Conservation (phyloP, 106 monocot species). For the Dendrobium catenatum region DNA sequence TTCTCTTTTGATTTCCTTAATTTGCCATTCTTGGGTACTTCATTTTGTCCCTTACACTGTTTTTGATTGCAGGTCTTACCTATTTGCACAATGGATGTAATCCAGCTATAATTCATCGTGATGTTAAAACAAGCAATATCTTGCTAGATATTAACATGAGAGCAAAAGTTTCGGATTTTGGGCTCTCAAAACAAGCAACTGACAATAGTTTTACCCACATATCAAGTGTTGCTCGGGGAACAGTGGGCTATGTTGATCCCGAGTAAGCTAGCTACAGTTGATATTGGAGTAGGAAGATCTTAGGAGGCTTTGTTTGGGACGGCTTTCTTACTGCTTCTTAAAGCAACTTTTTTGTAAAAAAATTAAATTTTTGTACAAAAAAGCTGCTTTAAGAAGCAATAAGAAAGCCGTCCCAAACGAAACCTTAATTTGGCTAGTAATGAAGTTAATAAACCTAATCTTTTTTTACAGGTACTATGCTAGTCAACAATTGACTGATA, state of each 20-base stretch:
- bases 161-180: conserved; percentile 60
- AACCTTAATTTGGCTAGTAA: neutral
- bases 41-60: neutral
- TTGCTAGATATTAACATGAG: conserved; percentile 48
- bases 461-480: conserved; percentile 34
- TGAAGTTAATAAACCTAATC: neutral
- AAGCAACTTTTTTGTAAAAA: no score
- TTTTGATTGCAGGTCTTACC: conserved; percentile 24
- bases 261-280: conserved; percentile 29
- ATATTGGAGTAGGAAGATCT: neutral
- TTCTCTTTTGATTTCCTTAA: neutral
- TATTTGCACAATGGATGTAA: conserved; percentile 54
- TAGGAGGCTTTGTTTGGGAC: no score
- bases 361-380: no score
- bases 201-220: conserved; percentile 30
- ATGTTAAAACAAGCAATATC: conserved; percentile 56
- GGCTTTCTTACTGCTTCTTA: no score
- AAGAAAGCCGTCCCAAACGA: no score
- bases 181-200: conserved; percentile 34
- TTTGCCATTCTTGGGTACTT: neutral
- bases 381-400: no score
- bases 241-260: conserved; percentile 54
- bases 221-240: conserved; percentile 50
- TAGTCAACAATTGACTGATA: conserved; percentile 36
- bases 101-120: conserved; percentile 43